Percentiles rank a stretch among this genome's conserved stretches.
These are phyloP conservation scores for Agarophyton chilense DNA, from an alignment of 23 red algal species.

Conservation along the genomic window DNA sequence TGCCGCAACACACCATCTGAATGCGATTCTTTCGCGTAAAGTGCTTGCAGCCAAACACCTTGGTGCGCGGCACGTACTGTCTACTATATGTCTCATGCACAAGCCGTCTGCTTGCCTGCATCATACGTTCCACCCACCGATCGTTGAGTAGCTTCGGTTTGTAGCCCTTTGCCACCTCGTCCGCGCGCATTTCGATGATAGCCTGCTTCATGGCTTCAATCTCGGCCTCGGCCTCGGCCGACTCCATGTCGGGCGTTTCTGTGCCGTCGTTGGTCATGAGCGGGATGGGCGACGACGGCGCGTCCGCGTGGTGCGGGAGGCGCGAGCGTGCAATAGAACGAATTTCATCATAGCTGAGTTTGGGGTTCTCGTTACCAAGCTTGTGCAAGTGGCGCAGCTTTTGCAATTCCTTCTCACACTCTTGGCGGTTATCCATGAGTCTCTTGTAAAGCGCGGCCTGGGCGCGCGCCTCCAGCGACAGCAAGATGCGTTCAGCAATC, in stretches of 20 bases:
- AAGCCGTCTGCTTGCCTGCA: conserved; percentile 30
- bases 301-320: conserved; percentile 9
- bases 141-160: conserved; percentile 42
- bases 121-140: conserved; percentile 51
- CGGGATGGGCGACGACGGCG: not conserved
- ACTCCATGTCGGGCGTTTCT: conserved; percentile 30
- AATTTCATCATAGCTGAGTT: conserved; percentile 65
- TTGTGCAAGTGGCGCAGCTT: conserved; percentile 65
- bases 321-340: conserved; percentile 28
- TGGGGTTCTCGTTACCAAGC: conserved; percentile 53
- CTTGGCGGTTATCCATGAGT: conserved; percentile 37
- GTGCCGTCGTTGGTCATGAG: not conserved
- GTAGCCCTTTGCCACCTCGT: conserved; percentile 54
- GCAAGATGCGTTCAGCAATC: conserved; percentile 71
- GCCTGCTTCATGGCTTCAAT: conserved; percentile 69
- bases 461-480: conserved; percentile 61
- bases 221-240: conserved; percentile 37
- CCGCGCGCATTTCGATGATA: conserved; percentile 72
- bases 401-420: conserved; percentile 48
- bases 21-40: conserved; percentile 72
- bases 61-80: conserved; percentile 49
- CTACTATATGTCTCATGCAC: conserved; percentile 58
- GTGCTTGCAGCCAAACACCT: conserved; percentile 62
- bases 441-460: conserved; percentile 48
- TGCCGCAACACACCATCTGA: conserved; percentile 70